Evolutionary conservation across 1,284 basidiomycete genomes (phyloP).

Genomic region (Leccinum pachyderme): DNA sequence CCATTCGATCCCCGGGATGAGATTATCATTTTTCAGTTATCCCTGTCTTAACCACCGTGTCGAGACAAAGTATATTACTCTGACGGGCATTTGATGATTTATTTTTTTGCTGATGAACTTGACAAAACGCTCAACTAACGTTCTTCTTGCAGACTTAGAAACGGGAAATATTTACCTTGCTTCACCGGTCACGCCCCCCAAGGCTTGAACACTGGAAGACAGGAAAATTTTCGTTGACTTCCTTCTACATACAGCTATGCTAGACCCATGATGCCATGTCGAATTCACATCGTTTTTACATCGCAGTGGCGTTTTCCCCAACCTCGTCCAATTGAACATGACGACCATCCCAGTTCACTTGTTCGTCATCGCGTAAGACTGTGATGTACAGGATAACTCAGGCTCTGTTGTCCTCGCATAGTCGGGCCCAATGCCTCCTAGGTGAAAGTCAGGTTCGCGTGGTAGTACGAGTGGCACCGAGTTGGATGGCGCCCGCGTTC

Average conservation of each 20-base stretch:
- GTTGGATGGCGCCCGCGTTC: constrained; percentile 36
- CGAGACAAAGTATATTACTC: constrained; percentile 40
- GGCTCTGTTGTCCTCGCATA: not conserved
- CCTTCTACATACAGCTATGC: not conserved
- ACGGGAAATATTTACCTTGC: not conserved
- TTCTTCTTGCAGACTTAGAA: not conserved
- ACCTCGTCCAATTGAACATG: not conserved
- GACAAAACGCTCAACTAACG: not conserved
- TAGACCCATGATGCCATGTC: not conserved
- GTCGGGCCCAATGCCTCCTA: constrained; percentile 1
- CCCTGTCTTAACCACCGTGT: constrained; percentile 65
- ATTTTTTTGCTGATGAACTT: not conserved
- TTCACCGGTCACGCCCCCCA: not conserved
- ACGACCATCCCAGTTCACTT: not conserved
- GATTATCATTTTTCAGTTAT: constrained; percentile 51
- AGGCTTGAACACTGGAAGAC: not conserved
- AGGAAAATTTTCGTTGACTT: not conserved
- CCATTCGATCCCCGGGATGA: constrained; percentile 33
- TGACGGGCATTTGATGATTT: not conserved
- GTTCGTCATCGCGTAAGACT: not conserved
- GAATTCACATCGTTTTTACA: not conserved
- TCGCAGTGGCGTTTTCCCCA: not conserved
- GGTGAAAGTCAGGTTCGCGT: constrained; percentile 25
- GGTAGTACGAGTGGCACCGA: constrained; percentile 40
- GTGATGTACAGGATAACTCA: not conserved